Evolutionary conservation across 1,284 basidiomycete species (phyloP).

Genomic region (Pascua sp.): DNA sequence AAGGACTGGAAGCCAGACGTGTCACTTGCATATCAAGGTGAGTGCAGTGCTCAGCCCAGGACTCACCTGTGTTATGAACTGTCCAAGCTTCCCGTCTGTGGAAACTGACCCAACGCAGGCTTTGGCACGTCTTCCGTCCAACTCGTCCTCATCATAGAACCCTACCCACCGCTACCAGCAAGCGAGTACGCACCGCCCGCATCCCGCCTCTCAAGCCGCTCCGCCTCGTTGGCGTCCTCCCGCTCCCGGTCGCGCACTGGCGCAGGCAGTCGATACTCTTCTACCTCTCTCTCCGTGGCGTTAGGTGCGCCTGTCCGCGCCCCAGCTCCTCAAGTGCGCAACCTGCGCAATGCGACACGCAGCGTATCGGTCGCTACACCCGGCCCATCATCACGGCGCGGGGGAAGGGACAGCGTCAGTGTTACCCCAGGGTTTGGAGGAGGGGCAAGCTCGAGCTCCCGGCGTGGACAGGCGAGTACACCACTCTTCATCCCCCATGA

Average conservation of each 20-base stretch:
- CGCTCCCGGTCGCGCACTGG: conserved; percentile 30
- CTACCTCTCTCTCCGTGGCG: conserved; percentile 24
- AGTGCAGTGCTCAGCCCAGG: neutral
- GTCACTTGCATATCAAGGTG: conserved; percentile 39
- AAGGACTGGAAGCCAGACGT: conserved; percentile 48
- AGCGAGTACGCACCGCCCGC: conserved; percentile 43
- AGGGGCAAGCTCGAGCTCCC: conserved; percentile 12
- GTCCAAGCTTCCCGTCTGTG: neutral
- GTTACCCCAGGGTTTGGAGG: conserved; percentile 27
- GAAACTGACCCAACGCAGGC: conserved; percentile 21
- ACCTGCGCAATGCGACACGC: conserved; percentile 42
- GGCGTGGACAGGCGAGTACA: conserved; percentile 26
- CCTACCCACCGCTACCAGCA: conserved; percentile 41
- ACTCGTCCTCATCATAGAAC: conserved; percentile 46
- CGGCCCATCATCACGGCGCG: neutral
- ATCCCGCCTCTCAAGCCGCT: conserved; percentile 41
- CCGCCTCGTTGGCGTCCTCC: conserved; percentile 30
- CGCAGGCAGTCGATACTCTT: conserved; percentile 30
- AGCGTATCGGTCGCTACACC: conserved; percentile 22
- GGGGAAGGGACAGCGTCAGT: conserved; percentile 17
- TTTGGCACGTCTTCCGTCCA: conserved; percentile 46
- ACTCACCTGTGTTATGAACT: too few relatives aligned
- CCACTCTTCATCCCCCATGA: conserved; percentile 43
- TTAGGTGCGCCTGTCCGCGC: conserved; percentile 12
- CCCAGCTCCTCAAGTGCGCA: conserved; percentile 14